Conservation (phyloP, 345 rosid species). For the Brassica incana region DNA sequence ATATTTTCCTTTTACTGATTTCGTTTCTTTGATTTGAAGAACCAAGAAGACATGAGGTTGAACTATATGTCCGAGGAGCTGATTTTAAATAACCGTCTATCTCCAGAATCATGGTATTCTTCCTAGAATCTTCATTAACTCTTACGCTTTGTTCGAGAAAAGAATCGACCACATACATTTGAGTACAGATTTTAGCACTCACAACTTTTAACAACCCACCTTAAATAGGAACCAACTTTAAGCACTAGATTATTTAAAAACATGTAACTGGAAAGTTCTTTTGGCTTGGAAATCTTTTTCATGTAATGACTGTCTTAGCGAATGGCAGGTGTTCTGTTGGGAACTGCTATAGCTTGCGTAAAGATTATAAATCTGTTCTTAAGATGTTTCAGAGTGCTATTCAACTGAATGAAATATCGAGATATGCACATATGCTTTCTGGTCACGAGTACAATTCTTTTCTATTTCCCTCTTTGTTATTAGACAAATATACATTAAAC, state of each 20-base stretch:
- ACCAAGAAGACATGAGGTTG: constrained; percentile 84
- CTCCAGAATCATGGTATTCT: constrained; percentile 87
- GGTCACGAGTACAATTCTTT: constrained; percentile 79
- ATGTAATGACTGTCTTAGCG: no score
- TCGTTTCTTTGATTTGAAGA: constrained; percentile 50
- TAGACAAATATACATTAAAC: background rate
- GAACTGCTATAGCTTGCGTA: no score
- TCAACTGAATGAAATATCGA: constrained; percentile 74
- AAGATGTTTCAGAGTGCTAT: constrained; percentile 85
- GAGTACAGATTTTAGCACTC: background rate
- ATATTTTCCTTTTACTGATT: background rate
- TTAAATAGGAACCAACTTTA: background rate
- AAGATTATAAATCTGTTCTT: background rate
- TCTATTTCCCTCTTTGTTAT: constrained; percentile 6
- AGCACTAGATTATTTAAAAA: background rate
- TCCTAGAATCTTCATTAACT: constrained; percentile 12
- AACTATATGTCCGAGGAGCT: constrained; percentile 83
- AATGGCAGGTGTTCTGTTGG: no score
- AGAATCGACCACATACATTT: background rate
- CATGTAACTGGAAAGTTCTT: no score
- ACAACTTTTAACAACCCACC: background rate
- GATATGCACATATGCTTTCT: constrained; percentile 88
- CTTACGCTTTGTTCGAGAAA: background rate
- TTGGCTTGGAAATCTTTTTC: no score
- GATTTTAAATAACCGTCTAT: constrained; percentile 68